A percentile compares a stretch with the other conserved stretches of the same genome.
phyloP scores from a whole-genome alignment of 1,284 basidiomycete species.

The Mycosarcoma mackinlayi region DNA sequence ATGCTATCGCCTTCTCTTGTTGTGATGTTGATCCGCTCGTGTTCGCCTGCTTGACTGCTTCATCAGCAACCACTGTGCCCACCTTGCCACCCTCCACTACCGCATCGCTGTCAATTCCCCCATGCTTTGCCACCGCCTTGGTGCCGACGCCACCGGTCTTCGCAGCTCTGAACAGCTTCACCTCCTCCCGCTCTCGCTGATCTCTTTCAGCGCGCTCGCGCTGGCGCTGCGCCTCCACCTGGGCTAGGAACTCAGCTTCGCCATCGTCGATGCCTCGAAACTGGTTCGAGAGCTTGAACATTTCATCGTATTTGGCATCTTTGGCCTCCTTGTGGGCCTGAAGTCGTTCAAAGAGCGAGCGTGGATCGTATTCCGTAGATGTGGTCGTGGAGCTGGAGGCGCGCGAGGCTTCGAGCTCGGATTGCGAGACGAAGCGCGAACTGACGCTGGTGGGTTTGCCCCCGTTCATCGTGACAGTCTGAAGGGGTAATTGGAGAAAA shows the following conservation, averaged over 20 bases:
- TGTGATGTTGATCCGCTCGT: too few species aligned
- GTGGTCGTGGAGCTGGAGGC: not conserved
- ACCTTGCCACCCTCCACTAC: not conserved
- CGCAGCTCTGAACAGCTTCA: conserved; percentile 43
- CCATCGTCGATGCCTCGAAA: conserved; percentile 64
- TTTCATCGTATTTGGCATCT: conserved; percentile 59
- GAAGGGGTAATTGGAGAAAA: not conserved
- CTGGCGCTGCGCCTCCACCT: conserved; percentile 39
- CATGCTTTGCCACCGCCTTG: not conserved
- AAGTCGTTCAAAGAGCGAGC: conserved; percentile 48
- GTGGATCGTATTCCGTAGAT: conserved; percentile 43
- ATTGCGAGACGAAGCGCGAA: conserved; percentile 40
- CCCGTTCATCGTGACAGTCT: not conserved
- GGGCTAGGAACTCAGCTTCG: conserved; percentile 57
- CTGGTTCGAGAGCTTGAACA: conserved; percentile 61
- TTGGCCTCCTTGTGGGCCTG: conserved; percentile 60
- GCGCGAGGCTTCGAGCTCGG: conserved; percentile 25
- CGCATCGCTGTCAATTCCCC: not conserved
- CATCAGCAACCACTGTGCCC: not conserved
- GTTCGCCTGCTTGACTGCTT: not conserved
- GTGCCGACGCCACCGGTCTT: not conserved
- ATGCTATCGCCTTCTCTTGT: not conserved
- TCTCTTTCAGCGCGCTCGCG: conserved; percentile 26
- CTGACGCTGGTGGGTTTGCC: conserved; percentile 1
- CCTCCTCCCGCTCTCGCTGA: conserved; percentile 37